Base-by-base conservation (phyloP, 306 rosid genomes). In the Herpetospermum pedunculosum region DNA sequence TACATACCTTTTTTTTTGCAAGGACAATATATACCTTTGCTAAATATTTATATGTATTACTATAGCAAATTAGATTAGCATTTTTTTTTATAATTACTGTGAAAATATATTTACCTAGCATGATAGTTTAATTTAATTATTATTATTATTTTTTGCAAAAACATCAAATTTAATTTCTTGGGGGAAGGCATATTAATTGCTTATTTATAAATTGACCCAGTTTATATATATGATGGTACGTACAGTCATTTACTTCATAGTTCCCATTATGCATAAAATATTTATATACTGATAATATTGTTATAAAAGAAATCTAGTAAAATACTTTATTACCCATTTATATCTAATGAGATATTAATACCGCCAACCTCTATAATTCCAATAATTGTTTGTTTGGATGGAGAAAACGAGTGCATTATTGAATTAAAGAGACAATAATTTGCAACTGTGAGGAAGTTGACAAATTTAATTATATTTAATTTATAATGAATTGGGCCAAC, bases 361-460 rank as follows among this genome's bases (percentile, higher is more conserved):
- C 15, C 38, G 55, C 74, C 55, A 69, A 69, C 38, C 40, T 69
- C 74, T 25, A 69, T 69, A 69, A 44, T 69, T 43, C 52, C 34
- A 69, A 43, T 69, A 69, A 69, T 69, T 43, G 50, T 43, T 44
- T 44, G 55, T 69, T 44, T 44, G 34, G 53, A 46, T 44, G 74
- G 28, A 44, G 13, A 69, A 69, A 44, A 26, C 8, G 74, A 43
- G 21, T 69, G 74, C 74, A 69, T 69, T 69, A 69, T 69, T 69
- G 74, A 44, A 69, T 26, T 69, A 46, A 69, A 69, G 21, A 47
- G 7, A 63, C 70, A 44, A 44, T 44, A 69, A 44, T 69, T 67
- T 67, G 37, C 35, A 67, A 41, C 52, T 41, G 73, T 41, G 73
- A 67, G 4, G 49, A 41, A 21, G 73, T 38, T 38, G 72, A 21